Evolutionary conservation across 2,329 filamentous ascomycete genomes (phyloP), one percentile per base, ranked within the genome.

Genomic region (Verruconis gallopava): DNA sequence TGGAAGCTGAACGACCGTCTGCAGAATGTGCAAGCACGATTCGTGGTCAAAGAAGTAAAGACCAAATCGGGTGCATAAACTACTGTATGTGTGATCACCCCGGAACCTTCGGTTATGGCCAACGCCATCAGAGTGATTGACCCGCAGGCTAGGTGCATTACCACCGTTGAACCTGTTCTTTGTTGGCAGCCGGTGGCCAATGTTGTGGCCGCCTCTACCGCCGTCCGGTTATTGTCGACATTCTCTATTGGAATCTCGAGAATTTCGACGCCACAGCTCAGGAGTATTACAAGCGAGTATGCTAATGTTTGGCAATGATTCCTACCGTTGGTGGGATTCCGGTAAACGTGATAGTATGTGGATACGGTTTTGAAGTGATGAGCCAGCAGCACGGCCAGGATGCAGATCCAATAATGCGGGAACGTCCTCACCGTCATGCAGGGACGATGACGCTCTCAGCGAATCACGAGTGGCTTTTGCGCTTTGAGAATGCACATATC

Each of bases 331-430:
- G n/a, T n/a, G n/a, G n/a, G n/a, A n/a, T n/a, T n/a, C n/a, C n/a
- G n/a, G n/a, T n/a, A n/a, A n/a, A n/a, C n/a, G n/a, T n/a, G n/a
- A n/a, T n/a, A n/a, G n/a, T n/a, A n/a, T n/a, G n/a, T n/a, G n/a
- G n/a, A n/a, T n/a, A n/a, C n/a, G n/a, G n/a, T n/a, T 30, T 30
- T n/a, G 25, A 30, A n/a, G 25, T 30, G 25, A 30, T 30, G 25
- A 30, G 25, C n/a, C 25, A 30, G 25, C 25, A 30, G 25, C 25
- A 9, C 25, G n/a, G n/a, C n/a, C n/a, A n/a, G n/a, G n/a, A n/a
- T n/a, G n/a, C 9, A 30, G 25, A 30, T 30, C 25, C 25, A 30
- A 30, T 30, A n/a, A n/a, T 9, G 9, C 25, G 25, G 25, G 25
- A 30, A n/a, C n/a, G 6, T 30, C 25, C 25, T 9, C 25, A 30